Percentiles rank a stretch among this genome's conserved stretches.
phyloP scores from a whole-genome alignment of 2,329 filamentous ascomycete species.

The Bipolaris bicolor region DNA sequence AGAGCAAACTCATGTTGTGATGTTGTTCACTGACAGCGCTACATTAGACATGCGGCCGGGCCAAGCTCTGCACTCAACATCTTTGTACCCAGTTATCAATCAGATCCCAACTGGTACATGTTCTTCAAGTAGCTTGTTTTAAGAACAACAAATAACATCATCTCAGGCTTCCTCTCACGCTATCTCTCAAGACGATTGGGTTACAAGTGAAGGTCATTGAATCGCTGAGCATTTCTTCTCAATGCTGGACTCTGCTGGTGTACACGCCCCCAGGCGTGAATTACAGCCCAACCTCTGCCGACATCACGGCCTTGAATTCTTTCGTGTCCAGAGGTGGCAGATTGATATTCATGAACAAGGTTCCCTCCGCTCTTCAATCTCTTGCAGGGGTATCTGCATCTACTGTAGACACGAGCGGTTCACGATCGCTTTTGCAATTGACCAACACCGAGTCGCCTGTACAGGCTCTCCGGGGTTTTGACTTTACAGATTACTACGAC shows the following conservation, averaged over 20 bases:
- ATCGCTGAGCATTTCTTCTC: slow-evolving; percentile 5
- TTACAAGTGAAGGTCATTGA: slow-evolving; percentile 12
- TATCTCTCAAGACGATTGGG: slow-evolving; percentile 12
- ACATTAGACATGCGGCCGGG: slow-evolving; percentile 6
- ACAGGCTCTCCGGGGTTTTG: slow-evolving; percentile 10
- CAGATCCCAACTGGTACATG: slow-evolving; percentile 14
- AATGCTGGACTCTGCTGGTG: slow-evolving; percentile 12
- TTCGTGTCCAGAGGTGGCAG: slow-evolving; percentile 12
- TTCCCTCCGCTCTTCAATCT: slow-evolving; percentile 8
- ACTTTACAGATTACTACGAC: slow-evolving; percentile 13
- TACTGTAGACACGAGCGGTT: slow-evolving; percentile 6
- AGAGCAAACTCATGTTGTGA: not conserved
- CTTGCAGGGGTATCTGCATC: slow-evolving; percentile 14
- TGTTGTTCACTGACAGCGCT: not conserved
- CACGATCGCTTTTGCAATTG: slow-evolving; percentile 9
- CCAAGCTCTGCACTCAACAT: slow-evolving; percentile 10
- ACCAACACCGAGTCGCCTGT: slow-evolving; percentile 5
- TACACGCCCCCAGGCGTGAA: slow-evolving; percentile 11
- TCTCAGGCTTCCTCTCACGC: slow-evolving; percentile 6
- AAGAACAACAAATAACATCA: not conserved
- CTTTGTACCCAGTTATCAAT: slow-evolving; percentile 7
- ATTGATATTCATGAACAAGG: slow-evolving; percentile 14
- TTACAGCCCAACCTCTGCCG: slow-evolving; percentile 10
- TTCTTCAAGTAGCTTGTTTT: not conserved
- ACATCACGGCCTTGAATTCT: slow-evolving; percentile 6